Percentiles rank a stretch among this genome's conserved stretches.
These are phyloP conservation scores for Boletus reticulatus DNA, from an alignment of 768 basidiomycete species.

Conservation along the genomic window DNA sequence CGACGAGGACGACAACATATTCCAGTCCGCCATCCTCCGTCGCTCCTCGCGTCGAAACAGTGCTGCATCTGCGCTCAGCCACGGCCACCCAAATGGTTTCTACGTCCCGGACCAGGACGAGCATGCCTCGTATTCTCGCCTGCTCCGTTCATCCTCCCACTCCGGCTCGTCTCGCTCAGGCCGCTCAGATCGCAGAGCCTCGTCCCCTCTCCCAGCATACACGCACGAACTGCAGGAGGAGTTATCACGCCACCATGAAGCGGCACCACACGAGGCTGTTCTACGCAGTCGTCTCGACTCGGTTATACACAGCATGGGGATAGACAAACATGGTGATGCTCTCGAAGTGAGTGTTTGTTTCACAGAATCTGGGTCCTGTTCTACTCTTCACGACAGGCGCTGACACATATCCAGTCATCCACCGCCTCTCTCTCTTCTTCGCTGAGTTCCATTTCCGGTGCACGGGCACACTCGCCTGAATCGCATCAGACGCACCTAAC, in stretches of 20 bases:
- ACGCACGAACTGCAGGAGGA: constrained; percentile 21
- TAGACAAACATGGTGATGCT: constrained; percentile 21
- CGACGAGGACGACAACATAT: constrained; percentile 25
- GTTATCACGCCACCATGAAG: constrained; percentile 22
- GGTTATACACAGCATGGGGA: constrained; percentile 39
- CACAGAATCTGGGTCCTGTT: constrained; percentile 2
- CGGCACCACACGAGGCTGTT: constrained; percentile 52
- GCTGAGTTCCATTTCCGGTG: constrained; percentile 27
- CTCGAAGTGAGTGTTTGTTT: constrained; percentile 22
- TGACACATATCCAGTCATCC: constrained; percentile 24
- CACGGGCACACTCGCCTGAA: constrained; percentile 21
- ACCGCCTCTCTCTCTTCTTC: constrained; percentile 28
- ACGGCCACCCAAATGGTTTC: constrained; percentile 15
- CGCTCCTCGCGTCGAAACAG: constrained; percentile 22
- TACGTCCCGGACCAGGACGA: constrained; percentile 35
- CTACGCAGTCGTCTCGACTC: constrained; percentile 52
- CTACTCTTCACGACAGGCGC: constrained; percentile 15
- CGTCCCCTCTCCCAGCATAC: constrained; percentile 13
- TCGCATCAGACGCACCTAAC: constrained; percentile 27
- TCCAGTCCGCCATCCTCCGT: constrained; percentile 28
- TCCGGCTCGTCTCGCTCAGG: constrained; percentile 28
- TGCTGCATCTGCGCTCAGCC: constrained; percentile 16
- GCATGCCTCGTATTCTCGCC: constrained; percentile 23
- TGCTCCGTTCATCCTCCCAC: constrained; percentile 25
- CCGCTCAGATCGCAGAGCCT: constrained; percentile 16